These are phyloP conservation scores for Peronospora destructor DNA, from an alignment of 352 stramenopile species.

Conservation along the genomic window DNA sequence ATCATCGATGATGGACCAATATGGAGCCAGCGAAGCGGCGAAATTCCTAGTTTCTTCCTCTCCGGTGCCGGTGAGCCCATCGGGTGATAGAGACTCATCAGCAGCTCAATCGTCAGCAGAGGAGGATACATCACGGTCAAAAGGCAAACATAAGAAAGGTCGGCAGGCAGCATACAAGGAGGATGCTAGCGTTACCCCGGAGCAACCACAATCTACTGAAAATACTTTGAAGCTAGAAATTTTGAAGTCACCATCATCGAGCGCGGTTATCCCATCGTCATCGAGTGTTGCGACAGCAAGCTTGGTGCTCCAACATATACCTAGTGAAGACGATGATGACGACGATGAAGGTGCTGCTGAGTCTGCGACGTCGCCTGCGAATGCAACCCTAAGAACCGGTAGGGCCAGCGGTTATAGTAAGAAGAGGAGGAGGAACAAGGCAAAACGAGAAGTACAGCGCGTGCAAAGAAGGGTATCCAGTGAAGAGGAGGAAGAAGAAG, in stretches of 20 bases:
- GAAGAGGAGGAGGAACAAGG: constrained; percentile 64
- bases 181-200: background rate
- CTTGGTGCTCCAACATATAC: constrained; percentile 21
- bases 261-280: constrained; percentile 14
- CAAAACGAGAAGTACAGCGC: constrained; percentile 21
- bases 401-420: constrained; percentile 23
- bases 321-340: constrained; percentile 43
- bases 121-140: constrained; percentile 16
- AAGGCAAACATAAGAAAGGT: constrained; percentile 8
- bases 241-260: constrained; percentile 21
- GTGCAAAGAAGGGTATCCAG: constrained; percentile 19
- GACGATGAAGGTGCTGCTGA: constrained; percentile 36
- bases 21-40: background rate
- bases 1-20: constrained; percentile 1
- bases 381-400: constrained; percentile 17
- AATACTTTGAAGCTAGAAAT: constrained; percentile 25
- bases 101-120: constrained; percentile 18
- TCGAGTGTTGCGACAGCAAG: background rate
- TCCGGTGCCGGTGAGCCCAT: constrained; percentile 9
- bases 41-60: constrained; percentile 17
- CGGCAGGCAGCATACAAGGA: background rate
- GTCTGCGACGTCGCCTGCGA: constrained; percentile 17
- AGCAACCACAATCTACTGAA: constrained; percentile 8
- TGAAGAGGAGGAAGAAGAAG: constrained; percentile 25
- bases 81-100: constrained; percentile 17